Evolutionary conservation across 352 stramenopile genomes (phyloP).

Genomic region (Pythium plurisporium): DNA sequence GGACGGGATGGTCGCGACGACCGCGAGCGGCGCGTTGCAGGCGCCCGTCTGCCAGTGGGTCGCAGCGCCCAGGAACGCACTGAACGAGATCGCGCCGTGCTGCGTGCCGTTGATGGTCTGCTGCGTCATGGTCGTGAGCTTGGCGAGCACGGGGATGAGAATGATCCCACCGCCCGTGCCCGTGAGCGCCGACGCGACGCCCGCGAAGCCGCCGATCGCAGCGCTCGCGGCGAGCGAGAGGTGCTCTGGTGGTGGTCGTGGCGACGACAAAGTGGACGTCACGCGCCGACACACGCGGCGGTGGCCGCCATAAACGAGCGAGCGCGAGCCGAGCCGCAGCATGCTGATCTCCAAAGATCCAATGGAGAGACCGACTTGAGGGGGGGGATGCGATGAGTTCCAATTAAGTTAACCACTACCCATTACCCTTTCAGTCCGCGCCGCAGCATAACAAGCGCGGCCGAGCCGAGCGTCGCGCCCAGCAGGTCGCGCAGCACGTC

Average conservation of each 20-base stretch:
- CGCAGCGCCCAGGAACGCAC: conserved; percentile 48
- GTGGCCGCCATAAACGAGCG: no score
- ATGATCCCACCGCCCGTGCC: conserved; percentile 70
- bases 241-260: not conserved
- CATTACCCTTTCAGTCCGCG: no score
- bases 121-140: conserved; percentile 72
- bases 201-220: conserved; percentile 46
- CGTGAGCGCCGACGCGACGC: conserved; percentile 70
- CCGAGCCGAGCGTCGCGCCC: conserved; percentile 51
- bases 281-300: not conserved
- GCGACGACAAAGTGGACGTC: not conserved
- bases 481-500: conserved; percentile 64
- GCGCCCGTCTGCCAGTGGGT: conserved; percentile 60
- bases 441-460: conserved; percentile 75
- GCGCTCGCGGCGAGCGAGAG: conserved; percentile 39
- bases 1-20: conserved; percentile 62
- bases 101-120: conserved; percentile 83
- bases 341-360: not conserved
- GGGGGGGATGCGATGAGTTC: no score
- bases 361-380: no score
- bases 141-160: conserved; percentile 74
- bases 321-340: no score
- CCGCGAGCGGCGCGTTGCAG: conserved; percentile 70
- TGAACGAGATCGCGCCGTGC: conserved; percentile 65
- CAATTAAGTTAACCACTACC: conserved; percentile 10